Conservation (phyloP, 208 protist genomes). For the Baffinella frigidus region DNA sequence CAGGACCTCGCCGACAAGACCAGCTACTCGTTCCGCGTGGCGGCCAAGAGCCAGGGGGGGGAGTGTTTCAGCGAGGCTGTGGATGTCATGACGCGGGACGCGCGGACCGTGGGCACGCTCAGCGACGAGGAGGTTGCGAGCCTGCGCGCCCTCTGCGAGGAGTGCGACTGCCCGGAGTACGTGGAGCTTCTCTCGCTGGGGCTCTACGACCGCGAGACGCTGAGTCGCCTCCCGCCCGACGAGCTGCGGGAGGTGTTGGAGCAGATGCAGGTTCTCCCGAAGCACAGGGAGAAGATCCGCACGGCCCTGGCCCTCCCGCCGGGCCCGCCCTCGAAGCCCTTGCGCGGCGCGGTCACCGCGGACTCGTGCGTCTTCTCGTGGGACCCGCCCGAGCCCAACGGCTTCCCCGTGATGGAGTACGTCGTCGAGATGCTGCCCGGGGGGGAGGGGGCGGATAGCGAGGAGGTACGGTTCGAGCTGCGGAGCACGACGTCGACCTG, state of each 20-base stretch:
- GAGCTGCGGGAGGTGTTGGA: conserved; percentile 35
- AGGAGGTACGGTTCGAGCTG: too few species aligned
- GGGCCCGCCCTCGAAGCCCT: neutral
- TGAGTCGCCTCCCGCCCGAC: neutral
- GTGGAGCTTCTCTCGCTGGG: neutral
- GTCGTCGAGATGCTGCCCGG: neutral
- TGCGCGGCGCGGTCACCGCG: neutral
- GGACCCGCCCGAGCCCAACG: neutral
- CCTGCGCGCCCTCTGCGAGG: conserved; percentile 5
- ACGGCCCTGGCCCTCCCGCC: neutral
- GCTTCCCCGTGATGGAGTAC: conserved; percentile 33
- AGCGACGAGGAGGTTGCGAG: neutral
- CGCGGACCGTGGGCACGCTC: neutral
- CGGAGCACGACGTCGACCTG: neutral
- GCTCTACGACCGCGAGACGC: conserved; percentile 35
- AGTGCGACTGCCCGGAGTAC: neutral
- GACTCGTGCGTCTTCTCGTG: neutral
- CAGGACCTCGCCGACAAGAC: neutral
- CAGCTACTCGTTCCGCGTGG: conserved; percentile 29
- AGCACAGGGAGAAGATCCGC: neutral
- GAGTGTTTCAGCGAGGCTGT: neutral
- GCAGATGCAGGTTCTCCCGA: conserved; percentile 29
- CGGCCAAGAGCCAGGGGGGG: conserved; percentile 24
- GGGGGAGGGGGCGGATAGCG: neutral
- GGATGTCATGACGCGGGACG: neutral